phyloP scores from a whole-genome alignment of 371 early-diverging fungal genomes.

The Saksenaea vasiformis region DNA sequence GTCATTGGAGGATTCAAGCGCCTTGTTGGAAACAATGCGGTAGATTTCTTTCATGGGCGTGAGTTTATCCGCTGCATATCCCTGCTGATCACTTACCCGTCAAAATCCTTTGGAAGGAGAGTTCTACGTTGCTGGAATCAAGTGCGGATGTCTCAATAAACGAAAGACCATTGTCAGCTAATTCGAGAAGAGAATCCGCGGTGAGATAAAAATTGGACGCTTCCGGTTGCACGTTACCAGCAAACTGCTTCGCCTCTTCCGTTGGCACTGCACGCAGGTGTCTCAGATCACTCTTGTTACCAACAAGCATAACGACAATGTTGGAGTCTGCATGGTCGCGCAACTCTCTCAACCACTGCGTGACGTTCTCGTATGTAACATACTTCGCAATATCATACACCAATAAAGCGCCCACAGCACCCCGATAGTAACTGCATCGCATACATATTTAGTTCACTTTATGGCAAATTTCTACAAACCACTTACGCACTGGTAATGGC shows the following conservation, averaged over 20 bases:
- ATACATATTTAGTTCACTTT: neutral
- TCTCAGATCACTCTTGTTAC: constrained; percentile 99
- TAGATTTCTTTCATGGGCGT: constrained; percentile 73
- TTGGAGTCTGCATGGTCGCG: constrained; percentile 97
- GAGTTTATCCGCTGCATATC: neutral
- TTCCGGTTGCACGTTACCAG: constrained; percentile 58
- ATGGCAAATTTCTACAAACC: neutral
- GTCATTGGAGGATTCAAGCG: constrained; percentile 75
- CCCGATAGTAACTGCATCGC: constrained; percentile 92
- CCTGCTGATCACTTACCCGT: constrained; percentile 61
- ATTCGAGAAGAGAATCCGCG: neutral
- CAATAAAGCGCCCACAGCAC: constrained; percentile 98
- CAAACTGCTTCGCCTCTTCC: constrained; percentile 96
- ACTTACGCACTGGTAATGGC: constrained; percentile 90
- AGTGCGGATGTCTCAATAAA: constrained; percentile 97
- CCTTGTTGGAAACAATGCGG: constrained; percentile 91
- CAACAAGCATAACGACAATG: constrained; percentile 99
- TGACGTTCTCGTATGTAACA: constrained; percentile 92
- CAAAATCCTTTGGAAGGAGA: constrained; percentile 90
- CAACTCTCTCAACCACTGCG: constrained; percentile 98
- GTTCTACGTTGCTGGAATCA: constrained; percentile 92
- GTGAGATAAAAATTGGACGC: neutral
- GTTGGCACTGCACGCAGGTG: constrained; percentile 96
- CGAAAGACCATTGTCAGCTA: constrained; percentile 86
- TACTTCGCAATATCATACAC: constrained; percentile 99